Percentiles rank a stretch among this genome's conserved stretches.
These are phyloP conservation scores for Poronia punctata DNA, from an alignment of 495 filamentous ascomycete genomes.

Conservation along the genomic window DNA sequence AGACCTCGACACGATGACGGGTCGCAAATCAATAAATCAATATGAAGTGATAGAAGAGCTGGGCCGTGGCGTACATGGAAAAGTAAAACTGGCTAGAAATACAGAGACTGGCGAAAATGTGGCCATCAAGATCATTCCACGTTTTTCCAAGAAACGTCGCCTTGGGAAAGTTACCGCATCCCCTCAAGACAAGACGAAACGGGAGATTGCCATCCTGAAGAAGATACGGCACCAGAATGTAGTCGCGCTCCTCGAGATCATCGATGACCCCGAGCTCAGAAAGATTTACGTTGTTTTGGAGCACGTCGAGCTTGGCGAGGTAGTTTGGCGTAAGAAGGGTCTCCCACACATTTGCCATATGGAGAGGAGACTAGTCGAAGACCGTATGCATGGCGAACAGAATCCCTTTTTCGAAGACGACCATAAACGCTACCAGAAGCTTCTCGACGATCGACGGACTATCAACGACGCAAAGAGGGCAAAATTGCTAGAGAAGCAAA, in stretches of 20 bases:
- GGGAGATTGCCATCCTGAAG: slow-evolving; percentile 95
- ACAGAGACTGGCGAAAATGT: slow-evolving; percentile 70
- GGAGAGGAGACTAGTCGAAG: slow-evolving; percentile 71
- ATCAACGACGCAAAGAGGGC: slow-evolving; percentile 50
- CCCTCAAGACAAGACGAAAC: slow-evolving; percentile 89
- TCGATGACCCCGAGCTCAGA: slow-evolving; percentile 89
- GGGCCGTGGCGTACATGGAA: slow-evolving; percentile 90
- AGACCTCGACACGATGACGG: slow-evolving; percentile 78
- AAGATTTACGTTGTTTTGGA: slow-evolving; percentile 98
- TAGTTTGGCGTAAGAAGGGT: slow-evolving; percentile 84
- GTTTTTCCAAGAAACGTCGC: slow-evolving; percentile 86
- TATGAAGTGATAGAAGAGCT: slow-evolving; percentile 96
- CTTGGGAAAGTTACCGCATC: slow-evolving; percentile 63
- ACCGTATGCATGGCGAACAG: slow-evolving; percentile 56
- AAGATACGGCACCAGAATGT: slow-evolving; percentile 95
- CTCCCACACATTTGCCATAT: slow-evolving; percentile 69
- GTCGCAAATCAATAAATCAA: slow-evolving; percentile 91
- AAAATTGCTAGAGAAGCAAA: slow-evolving; percentile 29
- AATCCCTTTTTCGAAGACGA: slow-evolving; percentile 45
- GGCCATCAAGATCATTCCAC: slow-evolving; percentile 96
- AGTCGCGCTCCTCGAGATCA: slow-evolving; percentile 90
- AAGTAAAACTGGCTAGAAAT: slow-evolving; percentile 89
- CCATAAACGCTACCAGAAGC: slow-evolving; percentile 53
- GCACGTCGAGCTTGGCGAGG: slow-evolving; percentile 87
- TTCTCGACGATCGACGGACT: slow-evolving; percentile 49